These are phyloP conservation scores for Hypholoma fasciculare DNA, from an alignment of 768 basidiomycete genomes.

Conservation along the genomic window DNA sequence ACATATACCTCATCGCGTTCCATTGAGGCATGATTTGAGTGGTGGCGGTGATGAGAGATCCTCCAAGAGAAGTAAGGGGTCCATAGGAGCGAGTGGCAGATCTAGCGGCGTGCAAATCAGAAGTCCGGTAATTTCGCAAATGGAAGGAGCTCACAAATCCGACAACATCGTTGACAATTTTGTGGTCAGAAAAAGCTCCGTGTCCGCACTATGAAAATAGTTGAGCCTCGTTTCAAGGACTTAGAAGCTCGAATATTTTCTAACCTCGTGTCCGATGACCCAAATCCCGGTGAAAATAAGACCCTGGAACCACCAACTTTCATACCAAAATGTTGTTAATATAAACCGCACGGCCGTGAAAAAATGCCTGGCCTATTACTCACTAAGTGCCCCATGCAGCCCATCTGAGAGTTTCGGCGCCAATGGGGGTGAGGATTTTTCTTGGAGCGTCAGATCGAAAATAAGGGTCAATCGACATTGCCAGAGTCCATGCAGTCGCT, in stretches of 20 bases:
- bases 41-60: constrained; percentile 54
- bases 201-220: constrained; percentile 48
- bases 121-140: constrained; percentile 8
- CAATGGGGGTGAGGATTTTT: constrained; percentile 30
- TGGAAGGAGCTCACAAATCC: constrained; percentile 42
- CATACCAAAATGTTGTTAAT: not conserved
- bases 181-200: constrained; percentile 53
- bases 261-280: constrained; percentile 60
- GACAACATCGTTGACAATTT: constrained; percentile 45
- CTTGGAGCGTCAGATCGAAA: constrained; percentile 25
- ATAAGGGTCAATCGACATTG: constrained; percentile 44
- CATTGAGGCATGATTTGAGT: constrained; percentile 52
- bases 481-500: constrained; percentile 39
- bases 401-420: constrained; percentile 41
- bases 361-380: constrained; percentile 15
- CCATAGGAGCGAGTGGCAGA: constrained; percentile 48
- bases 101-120: constrained; percentile 22
- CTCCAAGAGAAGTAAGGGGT: constrained; percentile 58
- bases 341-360: too few species aligned
- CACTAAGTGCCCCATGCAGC: constrained; percentile 47
- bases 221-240: not conserved
- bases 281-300: constrained; percentile 59
- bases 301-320: constrained; percentile 63
- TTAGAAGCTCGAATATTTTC: not conserved
- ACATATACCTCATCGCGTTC: constrained; percentile 61